phyloP scores from a whole-genome alignment of 1,284 basidiomycete genomes.

The Afroboletus lepidellus region DNA sequence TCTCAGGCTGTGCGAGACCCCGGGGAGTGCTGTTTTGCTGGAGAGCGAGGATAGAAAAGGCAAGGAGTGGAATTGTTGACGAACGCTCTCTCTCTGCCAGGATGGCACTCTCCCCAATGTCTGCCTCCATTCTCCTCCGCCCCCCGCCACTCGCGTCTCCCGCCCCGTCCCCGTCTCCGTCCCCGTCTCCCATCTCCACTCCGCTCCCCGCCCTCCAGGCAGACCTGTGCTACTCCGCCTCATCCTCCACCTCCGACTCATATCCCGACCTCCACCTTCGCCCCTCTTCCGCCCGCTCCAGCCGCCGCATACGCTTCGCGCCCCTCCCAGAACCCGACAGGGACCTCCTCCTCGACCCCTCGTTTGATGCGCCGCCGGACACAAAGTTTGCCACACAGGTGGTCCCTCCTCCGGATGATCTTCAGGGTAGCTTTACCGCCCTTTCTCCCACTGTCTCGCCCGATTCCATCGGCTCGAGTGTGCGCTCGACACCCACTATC shows the following conservation, averaged over 20 bases:
- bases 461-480: slow-evolving; percentile 21
- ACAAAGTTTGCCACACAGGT: slow-evolving; percentile 10
- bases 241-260: slow-evolving; percentile 21
- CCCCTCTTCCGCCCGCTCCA: slow-evolving; percentile 16
- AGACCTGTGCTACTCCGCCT: slow-evolving; percentile 30
- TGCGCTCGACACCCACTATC: slow-evolving; percentile 24
- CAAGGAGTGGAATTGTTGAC: no score
- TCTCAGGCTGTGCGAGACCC: slow-evolving; percentile 24
- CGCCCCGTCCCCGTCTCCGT: slow-evolving; percentile 10
- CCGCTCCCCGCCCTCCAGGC: slow-evolving; percentile 36
- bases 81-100: not conserved
- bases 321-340: slow-evolving; percentile 69
- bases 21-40: slow-evolving; percentile 12
- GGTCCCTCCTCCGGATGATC: not conserved
- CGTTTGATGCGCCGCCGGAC: slow-evolving; percentile 12
- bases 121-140: slow-evolving; percentile 24
- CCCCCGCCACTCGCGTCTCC: slow-evolving; percentile 5
- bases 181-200: slow-evolving; percentile 35
- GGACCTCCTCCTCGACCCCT: slow-evolving; percentile 31
- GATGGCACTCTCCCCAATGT: slow-evolving; percentile 18
- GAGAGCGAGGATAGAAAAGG: slow-evolving; percentile 12
- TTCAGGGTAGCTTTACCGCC: slow-evolving; percentile 5
- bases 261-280: slow-evolving; percentile 14
- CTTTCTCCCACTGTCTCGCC: slow-evolving; percentile 26
- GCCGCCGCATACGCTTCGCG: slow-evolving; percentile 66